phyloP scores from a whole-genome alignment of 441 rosid species.

The Francoa sonchifolia region DNA sequence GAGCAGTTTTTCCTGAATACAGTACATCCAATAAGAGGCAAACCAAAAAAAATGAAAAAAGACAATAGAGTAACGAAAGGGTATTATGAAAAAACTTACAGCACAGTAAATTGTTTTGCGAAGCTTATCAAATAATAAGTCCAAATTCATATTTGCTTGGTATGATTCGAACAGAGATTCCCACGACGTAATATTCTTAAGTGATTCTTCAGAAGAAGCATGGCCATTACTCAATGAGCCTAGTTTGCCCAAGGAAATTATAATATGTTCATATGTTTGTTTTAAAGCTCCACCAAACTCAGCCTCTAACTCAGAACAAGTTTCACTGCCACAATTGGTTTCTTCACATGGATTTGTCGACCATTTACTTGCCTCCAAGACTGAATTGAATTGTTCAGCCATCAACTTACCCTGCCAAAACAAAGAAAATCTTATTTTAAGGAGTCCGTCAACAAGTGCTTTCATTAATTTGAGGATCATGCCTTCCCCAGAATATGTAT shows the following conservation, averaged over 20 bases:
- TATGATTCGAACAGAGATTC: constrained; percentile 42
- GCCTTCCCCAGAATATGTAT: neutral
- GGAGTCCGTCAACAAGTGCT: too few relatives aligned
- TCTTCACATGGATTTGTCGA: constrained; percentile 10
- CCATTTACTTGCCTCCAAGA: constrained; percentile 15
- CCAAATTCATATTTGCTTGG: constrained; percentile 33
- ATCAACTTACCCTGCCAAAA: constrained; percentile 50
- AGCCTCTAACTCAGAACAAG: constrained; percentile 23
- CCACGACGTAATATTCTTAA: constrained; percentile 49
- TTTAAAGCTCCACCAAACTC: constrained; percentile 30
- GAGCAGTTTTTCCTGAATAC: constrained; percentile 48
- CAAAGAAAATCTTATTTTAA: neutral
- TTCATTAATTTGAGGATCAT: too few relatives aligned
- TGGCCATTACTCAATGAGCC: constrained; percentile 21
- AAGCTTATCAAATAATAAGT: constrained; percentile 37
- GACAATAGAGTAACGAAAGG: neutral
- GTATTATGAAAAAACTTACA: constrained; percentile 33
- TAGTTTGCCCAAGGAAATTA: constrained; percentile 35
- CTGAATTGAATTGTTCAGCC: constrained; percentile 32
- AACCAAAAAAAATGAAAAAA: constrained; percentile 6
- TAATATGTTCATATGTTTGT: constrained; percentile 23
- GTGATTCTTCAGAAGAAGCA: constrained; percentile 27
- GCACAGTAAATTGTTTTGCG: constrained; percentile 33
- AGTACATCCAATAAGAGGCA: constrained; percentile 10
- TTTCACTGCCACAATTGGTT: constrained; percentile 6